Evolutionary conservation across 2,329 filamentous ascomycete species (phyloP).

Genomic region (Rhexocercosporidium sp.): DNA sequence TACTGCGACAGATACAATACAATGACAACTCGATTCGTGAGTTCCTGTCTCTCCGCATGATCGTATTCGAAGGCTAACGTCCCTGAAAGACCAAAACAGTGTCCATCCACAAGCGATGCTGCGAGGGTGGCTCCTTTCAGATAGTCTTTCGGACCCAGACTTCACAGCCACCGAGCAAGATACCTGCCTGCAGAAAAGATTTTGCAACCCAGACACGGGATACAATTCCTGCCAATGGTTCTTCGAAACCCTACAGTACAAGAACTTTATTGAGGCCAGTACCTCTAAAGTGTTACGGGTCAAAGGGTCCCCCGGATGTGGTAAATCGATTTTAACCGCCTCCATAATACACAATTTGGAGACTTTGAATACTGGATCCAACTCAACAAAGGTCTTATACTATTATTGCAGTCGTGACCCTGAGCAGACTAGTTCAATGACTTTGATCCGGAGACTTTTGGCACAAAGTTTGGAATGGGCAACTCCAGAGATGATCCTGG

Average conservation of each 20-base stretch:
- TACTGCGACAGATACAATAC: background rate
- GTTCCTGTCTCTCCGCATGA: background rate
- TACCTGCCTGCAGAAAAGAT: background rate
- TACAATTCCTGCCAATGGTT: background rate
- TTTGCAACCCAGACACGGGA: background rate
- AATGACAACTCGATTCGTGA: background rate
- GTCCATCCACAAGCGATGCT: background rate
- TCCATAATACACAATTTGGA: background rate
- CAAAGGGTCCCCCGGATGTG: background rate
- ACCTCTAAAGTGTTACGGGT: background rate
- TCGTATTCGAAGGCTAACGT: background rate
- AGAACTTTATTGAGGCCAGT: background rate
- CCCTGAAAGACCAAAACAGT: background rate
- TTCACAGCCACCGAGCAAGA: background rate
- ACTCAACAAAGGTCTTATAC: background rate
- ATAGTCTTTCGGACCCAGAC: background rate
- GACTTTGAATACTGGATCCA: background rate
- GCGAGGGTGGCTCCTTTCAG: background rate
- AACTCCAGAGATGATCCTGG: background rate
- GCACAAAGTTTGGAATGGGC: background rate
- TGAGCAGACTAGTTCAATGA: background rate
- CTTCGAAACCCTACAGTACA: background rate
- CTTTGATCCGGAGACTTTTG: background rate
- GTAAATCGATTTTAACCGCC: background rate
- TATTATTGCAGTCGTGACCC: background rate